phyloP scores from a whole-genome alignment of 495 filamentous ascomycete genomes.

The Annulohypoxylon moriforme region DNA sequence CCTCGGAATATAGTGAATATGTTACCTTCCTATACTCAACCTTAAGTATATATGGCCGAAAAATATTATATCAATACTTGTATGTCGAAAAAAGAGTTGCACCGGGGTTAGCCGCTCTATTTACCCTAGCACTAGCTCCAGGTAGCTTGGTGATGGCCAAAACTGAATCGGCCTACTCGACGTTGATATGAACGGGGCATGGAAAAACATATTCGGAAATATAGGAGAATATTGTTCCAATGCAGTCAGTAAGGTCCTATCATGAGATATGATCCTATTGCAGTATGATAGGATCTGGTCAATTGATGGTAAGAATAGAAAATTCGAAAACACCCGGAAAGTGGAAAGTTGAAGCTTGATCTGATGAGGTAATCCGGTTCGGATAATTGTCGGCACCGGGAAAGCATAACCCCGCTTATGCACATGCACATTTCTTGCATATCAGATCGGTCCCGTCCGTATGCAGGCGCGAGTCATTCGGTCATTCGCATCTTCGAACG shows the following conservation, averaged over 20 bases:
- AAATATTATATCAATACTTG: not conserved
- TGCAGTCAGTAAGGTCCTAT: not conserved
- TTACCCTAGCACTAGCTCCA: not conserved
- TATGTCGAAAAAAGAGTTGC: not conserved
- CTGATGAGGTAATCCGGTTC: constrained; percentile 1
- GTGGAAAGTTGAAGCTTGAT: not conserved
- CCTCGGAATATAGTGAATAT: not conserved
- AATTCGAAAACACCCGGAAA: not conserved
- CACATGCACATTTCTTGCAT: constrained; percentile 19
- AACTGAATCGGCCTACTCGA: not conserved
- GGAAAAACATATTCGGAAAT: not conserved
- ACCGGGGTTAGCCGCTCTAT: not conserved
- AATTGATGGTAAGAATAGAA: not conserved
- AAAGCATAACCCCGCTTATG: constrained; percentile 5
- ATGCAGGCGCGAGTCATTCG: constrained; percentile 3
- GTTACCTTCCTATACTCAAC: not conserved
- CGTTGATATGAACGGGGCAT: not conserved
- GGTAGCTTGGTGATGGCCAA: not conserved
- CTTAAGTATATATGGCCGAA: not conserved
- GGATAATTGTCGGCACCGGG: not conserved
- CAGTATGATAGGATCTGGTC: not conserved
- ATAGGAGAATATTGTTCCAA: not conserved
- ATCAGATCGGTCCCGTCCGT: not conserved
- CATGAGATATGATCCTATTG: not conserved
- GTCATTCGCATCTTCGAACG: not conserved